Base-by-base conservation (phyloP, 1,139 yeast genomes). In the Blastobotrys ciferrii region DNA sequence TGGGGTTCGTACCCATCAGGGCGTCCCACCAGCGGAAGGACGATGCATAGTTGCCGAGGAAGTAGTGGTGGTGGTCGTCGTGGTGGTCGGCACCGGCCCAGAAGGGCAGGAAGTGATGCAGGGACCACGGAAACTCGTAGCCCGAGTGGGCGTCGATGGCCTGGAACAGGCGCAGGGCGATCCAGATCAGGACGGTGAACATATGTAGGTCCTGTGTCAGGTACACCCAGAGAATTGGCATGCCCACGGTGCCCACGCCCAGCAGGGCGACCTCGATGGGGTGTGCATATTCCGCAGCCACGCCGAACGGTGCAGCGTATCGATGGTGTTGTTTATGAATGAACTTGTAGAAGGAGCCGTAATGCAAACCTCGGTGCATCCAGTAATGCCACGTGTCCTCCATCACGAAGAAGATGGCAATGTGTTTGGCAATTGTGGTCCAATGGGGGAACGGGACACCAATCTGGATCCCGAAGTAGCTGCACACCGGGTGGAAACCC, bases 81-180 rank as follows among this genome's bases (percentile, higher is more conserved):
- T 91, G 98, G 68, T 91, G 98, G 63, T 87, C 97, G 19, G 98
- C 97, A 53, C 98, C 98, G 17, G 98, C 96, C 98, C 98, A 91
- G 71, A 91, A 78, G 32, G 97, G 96, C 52, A 91, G 66, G 70
- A 89, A 82, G 64, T 89, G 87, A 71, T 87, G 91, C 65, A 91
- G 77, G 4, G 96, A 87, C 88, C 95, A 84, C 49, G 98, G 98
- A 79, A 91, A 91, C 64, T 91, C 97, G 70, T 91, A 91, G 52
- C 98, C 98, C 1, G 97, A 89, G 68, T 91, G 98, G 35, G 97
- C 86, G 67, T 91, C 98, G 52, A 91, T 91, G 11, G 98, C 98
- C 72, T 91, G 98, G 74, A 84, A 84, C 58, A 91, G 79, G 65
- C 98, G 80, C 59, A 88, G 69, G 12, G 87, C 78, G 60, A 91